Percentiles rank a stretch among this genome's conserved stretches.
These are phyloP conservation scores for Coemansia sp. DNA, from an alignment of 192 early-diverging fungal species.

Conservation along the genomic window DNA sequence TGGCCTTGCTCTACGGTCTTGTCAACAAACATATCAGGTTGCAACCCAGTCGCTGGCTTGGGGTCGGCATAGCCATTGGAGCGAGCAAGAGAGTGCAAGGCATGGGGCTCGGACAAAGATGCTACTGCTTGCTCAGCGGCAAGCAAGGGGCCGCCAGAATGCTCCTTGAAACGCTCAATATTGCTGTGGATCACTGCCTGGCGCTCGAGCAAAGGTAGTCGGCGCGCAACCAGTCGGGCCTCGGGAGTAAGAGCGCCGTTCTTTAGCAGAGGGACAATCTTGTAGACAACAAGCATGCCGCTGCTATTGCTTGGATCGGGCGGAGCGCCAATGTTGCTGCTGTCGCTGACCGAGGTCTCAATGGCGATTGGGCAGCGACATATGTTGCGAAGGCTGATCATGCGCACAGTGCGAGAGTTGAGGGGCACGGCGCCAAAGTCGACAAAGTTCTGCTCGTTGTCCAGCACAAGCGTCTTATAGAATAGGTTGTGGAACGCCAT, in stretches of 20 bases:
- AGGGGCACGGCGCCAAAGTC: slow-evolving; percentile 90
- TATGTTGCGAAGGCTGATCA: slow-evolving; percentile 84
- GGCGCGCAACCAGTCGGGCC: slow-evolving; percentile 28
- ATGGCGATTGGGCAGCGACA: slow-evolving; percentile 49
- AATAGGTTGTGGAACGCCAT: slow-evolving; percentile 97
- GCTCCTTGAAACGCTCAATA: slow-evolving; percentile 40
- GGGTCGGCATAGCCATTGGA: neutral
- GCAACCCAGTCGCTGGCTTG: neutral
- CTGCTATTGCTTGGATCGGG: slow-evolving; percentile 37
- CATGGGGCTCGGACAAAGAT: neutral
- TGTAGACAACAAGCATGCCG: slow-evolving; percentile 25
- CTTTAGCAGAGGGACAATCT: slow-evolving; percentile 8
- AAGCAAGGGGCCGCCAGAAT: neutral
- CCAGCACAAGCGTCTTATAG: slow-evolving; percentile 82
- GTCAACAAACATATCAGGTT: slow-evolving; percentile 39
- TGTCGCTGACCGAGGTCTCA: slow-evolving; percentile 42
- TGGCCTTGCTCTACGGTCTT: slow-evolving; percentile 43
- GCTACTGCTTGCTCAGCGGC: neutral
- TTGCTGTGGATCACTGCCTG: slow-evolving; percentile 49
- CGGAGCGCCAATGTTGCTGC: slow-evolving; percentile 2
- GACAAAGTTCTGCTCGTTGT: slow-evolving; percentile 83
- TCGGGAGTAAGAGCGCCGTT: slow-evolving; percentile 9
- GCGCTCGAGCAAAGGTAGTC: slow-evolving; percentile 44
- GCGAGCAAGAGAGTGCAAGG: neutral
- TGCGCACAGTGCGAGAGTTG: slow-evolving; percentile 75